Conservation (phyloP, 2,329 filamentous ascomycete genomes). For the Tolypocladium nubicola region DNA sequence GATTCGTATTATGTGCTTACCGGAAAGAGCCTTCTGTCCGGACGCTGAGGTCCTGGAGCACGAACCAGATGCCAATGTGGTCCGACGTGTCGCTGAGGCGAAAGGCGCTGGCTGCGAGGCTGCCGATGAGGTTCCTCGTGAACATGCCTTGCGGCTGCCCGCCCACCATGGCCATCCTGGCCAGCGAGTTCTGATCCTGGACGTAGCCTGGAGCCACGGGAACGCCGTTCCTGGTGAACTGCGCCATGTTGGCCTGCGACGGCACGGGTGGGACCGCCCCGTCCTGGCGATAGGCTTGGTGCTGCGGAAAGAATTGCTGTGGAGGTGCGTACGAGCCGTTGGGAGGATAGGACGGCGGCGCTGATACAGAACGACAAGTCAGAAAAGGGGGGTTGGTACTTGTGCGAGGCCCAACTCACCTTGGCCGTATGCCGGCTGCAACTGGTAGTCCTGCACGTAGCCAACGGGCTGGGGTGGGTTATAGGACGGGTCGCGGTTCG, state of each 20-base stretch:
- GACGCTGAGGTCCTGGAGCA: slow-evolving; percentile 89
- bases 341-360: slow-evolving; percentile 16
- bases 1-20: slow-evolving; percentile 32
- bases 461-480: slow-evolving; percentile 14
- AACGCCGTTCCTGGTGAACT: slow-evolving; percentile 15
- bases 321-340: slow-evolving; percentile 24
- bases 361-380: slow-evolving; percentile 3
- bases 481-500: slow-evolving; percentile 25
- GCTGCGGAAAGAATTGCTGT: slow-evolving; percentile 25
- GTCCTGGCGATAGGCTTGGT: slow-evolving; percentile 20
- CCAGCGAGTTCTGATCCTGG: slow-evolving; percentile 18
- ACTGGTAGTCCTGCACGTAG: slow-evolving; percentile 23
- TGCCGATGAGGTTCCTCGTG: slow-evolving; percentile 89
- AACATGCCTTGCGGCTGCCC: slow-evolving; percentile 69
- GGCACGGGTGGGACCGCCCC: slow-evolving; percentile 13
- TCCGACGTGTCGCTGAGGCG: slow-evolving; percentile 68
- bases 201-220: slow-evolving; percentile 12
- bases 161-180: slow-evolving; percentile 27
- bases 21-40: slow-evolving; percentile 85
- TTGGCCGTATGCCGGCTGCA: slow-evolving; percentile 19
- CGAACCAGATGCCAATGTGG: slow-evolving; percentile 90
- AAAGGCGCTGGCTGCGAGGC: slow-evolving; percentile 79
- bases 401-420: slow-evolving; percentile 11
- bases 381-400: not conserved
- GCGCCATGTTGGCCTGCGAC: slow-evolving; percentile 13